Evolutionary conservation across 2,329 filamentous ascomycete genomes (phyloP).

Genomic region (Nannizzia gypsea): DNA sequence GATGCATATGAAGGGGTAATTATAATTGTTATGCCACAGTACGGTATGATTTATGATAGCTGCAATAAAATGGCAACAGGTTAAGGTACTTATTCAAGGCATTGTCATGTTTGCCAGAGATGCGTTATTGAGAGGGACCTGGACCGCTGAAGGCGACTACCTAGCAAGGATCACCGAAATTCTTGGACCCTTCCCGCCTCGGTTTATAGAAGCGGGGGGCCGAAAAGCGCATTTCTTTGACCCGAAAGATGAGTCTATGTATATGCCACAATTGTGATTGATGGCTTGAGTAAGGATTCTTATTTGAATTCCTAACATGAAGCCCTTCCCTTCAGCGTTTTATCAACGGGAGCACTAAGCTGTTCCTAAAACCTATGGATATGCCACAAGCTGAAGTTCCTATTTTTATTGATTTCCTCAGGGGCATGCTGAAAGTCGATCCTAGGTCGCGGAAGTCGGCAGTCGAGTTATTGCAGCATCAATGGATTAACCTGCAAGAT

Average conservation of each 20-base stretch:
- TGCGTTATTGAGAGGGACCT: constrained; percentile 18
- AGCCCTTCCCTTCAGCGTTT: too few species aligned
- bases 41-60: neutral
- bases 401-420: constrained; percentile 20
- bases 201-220: constrained; percentile 15
- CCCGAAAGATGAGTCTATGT: too few species aligned
- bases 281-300: too few species aligned
- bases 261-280: too few species aligned
- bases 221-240: constrained; percentile 17
- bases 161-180: constrained; percentile 20
- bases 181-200: constrained; percentile 17
- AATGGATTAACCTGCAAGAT: constrained; percentile 14
- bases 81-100: constrained; percentile 19
- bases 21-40: neutral
- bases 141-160: constrained; percentile 20
- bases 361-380: constrained; percentile 18
- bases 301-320: too few species aligned
- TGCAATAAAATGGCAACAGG: constrained; percentile 11
- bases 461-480: constrained; percentile 17
- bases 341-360: too few species aligned
- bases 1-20: constrained; percentile 19
- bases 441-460: constrained; percentile 18
- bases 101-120: constrained; percentile 19
- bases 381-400: constrained; percentile 19
- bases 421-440: constrained; percentile 19